Evolutionary conservation across 2,329 filamentous ascomycete species (phyloP).

Genomic region (Xylariaceae sp.): DNA sequence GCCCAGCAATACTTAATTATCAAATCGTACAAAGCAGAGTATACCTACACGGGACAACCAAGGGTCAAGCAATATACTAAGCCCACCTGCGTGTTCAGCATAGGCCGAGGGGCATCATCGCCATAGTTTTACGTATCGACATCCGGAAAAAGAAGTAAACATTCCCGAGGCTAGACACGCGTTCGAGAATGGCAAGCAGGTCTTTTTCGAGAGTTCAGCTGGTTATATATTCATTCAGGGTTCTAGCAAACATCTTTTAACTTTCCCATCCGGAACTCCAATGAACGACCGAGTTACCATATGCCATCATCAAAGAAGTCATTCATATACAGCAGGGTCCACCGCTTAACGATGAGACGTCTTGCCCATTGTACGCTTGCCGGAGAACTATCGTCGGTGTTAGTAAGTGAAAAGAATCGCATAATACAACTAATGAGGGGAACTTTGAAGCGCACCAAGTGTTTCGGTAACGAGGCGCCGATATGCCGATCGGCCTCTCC

Average conservation of each 20-base stretch:
- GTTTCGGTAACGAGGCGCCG: constrained; percentile 79
- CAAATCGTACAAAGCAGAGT: too few species aligned
- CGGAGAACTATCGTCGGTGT: constrained; percentile 64
- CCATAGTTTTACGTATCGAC: too few species aligned
- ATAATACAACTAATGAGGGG: constrained; percentile 6
- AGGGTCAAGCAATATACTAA: too few species aligned
- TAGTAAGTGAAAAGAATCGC: constrained; percentile 37
- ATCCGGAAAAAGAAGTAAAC: too few species aligned
- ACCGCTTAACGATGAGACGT: constrained; percentile 66
- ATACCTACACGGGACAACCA: too few species aligned
- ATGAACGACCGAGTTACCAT: constrained; percentile 9
- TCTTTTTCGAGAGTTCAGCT: neutral
- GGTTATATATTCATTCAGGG: neutral
- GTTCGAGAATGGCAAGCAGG: neutral
- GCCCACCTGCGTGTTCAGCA: too few species aligned
- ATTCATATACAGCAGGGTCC: constrained; percentile 7
- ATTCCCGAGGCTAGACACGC: too few species aligned
- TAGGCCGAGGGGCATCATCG: too few species aligned
- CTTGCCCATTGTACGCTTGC: constrained; percentile 94
- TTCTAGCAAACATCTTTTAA: constrained; percentile 1
- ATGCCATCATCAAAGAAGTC: constrained; percentile 9
- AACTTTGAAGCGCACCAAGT: constrained; percentile 69
- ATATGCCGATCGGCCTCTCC: constrained; percentile 95
- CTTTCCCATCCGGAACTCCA: constrained; percentile 20
- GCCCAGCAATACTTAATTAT: too few species aligned